Evolutionary conservation across 495 filamentous ascomycete genomes (phyloP), one percentile per base, ranked within the genome.

Genomic region (Pseudomonodictys pantanalensis): DNA sequence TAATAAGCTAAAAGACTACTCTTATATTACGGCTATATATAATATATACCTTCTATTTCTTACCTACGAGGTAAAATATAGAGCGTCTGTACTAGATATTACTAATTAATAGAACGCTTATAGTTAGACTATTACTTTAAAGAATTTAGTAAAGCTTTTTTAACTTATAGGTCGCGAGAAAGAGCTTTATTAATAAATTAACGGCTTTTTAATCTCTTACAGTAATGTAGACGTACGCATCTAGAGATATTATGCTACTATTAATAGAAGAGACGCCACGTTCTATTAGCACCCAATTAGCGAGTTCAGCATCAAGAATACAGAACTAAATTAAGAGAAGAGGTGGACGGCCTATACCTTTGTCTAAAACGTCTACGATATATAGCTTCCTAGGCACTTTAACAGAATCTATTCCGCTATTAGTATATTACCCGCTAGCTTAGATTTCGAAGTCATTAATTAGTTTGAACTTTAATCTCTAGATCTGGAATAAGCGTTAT

Each of bases 181-280:
- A 20, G 72, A 77, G 62, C 56, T 78, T 45, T 24, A 78, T 53
- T 66, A 64, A 44, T 52, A 74, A 56, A 73, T 77, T 28, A 66
- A 77, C 52, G 65, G 68, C 29, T 81, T 79, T 70, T 81, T 75
- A 3, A 68, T 81, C 61, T 79, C 75, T 25, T 72, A 79, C 64
- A 67, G 80, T 58, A 50, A 74, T 30, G 22, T 43, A n/a, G 48
- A 58, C 3, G 71, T 78, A 18, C 47, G 65, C 11, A 75, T 79
- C 18, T 62, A 42, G 20, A 53, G 38, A 15, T 42, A 62, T 51
- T 62, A 58, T 20, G 26, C 39, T 56, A 53, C 49, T 35, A 32
- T 56, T 25, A 18, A 62, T 38, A 42, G 52, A 38, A 38, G 22
- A 18, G 41, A 56, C 22, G 2, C 28, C 25, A 54, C 35, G 15